Base-by-base conservation (phyloP, 306 rosid genomes). In the Mucuna pruriens region DNA sequence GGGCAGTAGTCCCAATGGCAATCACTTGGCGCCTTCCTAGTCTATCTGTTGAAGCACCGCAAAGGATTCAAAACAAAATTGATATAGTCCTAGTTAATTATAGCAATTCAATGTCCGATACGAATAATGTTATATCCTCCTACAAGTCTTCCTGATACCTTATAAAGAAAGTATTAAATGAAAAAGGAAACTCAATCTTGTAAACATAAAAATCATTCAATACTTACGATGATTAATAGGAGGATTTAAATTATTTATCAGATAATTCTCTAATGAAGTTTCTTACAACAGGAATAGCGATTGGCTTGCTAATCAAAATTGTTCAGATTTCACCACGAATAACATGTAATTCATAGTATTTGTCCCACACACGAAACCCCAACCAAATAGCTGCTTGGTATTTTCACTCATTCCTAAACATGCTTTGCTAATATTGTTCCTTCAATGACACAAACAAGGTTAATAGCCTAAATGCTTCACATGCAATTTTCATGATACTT, bases 21-120 rank as follows among this genome's bases (percentile, higher is more conserved):
- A 93, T 84, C 66, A 83, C 79, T 57, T 90, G 91, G 79, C 97
- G 99, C 87, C 98, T 94, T 87, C 97, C 87, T 7, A 88, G 70
- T 74, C 85, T 90, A 85, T 90, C 99, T 96, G 97, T 83, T 90
- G 73, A 77, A 57, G 63, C 80, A 49, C 31, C n/a, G 49, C 74
- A 83, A 71, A 62, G 7, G 17, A 74, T 71, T 63, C 20, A 39
- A 45, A 51, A 3, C 26, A 49, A 49, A 61, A 19, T 17, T 3
- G 19, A 68, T 66, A 39, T 1, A 13, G 10, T 34, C 17, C 36
- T 31, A 58, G 61, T 29, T 73, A 39, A 74, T 25, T 3, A 40
- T 55, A 52, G 22, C 25, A 31, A 29, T 26, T 29, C 69, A 51
- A 23, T 69, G 54, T 23, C 36, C 74, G 26, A 45, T 34, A 23